These are phyloP conservation scores for Delitschia confertaspora DNA, from an alignment of 495 filamentous ascomycete genomes.

Conservation along the genomic window DNA sequence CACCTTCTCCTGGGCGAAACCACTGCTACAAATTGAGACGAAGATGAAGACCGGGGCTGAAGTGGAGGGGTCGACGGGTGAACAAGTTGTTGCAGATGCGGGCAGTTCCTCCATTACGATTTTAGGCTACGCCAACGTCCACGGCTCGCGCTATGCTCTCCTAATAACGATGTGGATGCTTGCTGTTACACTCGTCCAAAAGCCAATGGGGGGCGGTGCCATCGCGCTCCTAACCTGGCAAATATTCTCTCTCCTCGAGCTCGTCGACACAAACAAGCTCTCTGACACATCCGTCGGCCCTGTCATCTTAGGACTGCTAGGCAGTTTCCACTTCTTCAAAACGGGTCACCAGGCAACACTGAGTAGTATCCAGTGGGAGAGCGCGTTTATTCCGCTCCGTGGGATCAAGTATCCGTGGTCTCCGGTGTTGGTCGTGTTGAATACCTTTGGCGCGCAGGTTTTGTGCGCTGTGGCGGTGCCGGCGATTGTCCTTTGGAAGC, in stretches of 20 bases:
- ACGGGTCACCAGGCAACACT: conserved; percentile 93
- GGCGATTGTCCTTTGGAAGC: conserved; percentile 79
- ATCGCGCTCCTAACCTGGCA: conserved; percentile 73
- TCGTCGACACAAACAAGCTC: conserved; percentile 69
- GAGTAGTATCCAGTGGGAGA: conserved; percentile 88
- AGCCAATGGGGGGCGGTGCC: conserved; percentile 86
- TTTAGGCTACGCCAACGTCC: conserved; percentile 81
- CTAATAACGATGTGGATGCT: conserved; percentile 69
- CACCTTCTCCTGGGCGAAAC: conserved; percentile 30
- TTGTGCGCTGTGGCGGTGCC: conserved; percentile 70
- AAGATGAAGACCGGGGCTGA: conserved; percentile 2
- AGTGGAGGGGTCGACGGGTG: conserved; percentile 15
- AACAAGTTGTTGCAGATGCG: conserved; percentile 33
- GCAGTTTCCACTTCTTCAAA: conserved; percentile 92
- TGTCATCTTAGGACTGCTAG: conserved; percentile 71
- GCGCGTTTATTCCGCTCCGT: conserved; percentile 83
- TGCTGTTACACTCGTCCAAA: conserved; percentile 71
- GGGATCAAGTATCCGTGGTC: conserved; percentile 83
- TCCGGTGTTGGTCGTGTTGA: conserved; percentile 70
- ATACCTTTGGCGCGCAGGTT: conserved; percentile 84
- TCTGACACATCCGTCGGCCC: conserved; percentile 69
- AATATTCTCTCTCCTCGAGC: conserved; percentile 77
- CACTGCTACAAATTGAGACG: conserved; percentile 33
- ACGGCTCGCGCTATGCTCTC: conserved; percentile 85
- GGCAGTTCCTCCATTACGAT: conserved; percentile 55